These are phyloP conservation scores for Vanderwaltozyma tropicalis DNA, from an alignment of 805 yeast species.

Conservation along the genomic window DNA sequence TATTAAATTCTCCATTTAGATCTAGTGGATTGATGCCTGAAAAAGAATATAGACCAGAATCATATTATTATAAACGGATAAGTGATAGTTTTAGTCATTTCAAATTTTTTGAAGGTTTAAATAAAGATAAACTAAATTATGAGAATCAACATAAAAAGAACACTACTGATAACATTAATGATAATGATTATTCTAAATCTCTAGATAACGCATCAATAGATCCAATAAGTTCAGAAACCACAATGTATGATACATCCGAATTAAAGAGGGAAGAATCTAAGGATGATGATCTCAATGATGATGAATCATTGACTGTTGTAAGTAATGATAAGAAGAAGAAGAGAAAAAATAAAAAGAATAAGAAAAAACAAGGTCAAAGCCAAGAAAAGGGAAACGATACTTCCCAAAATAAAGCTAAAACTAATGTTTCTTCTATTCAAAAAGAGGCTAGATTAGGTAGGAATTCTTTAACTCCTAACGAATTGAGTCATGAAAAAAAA, in stretches of 20 bases:
- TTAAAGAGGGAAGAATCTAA: no score
- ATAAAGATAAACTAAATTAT: no score
- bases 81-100: slow-evolving; percentile 1
- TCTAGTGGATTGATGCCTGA: slow-evolving; percentile 27
- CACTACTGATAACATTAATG: neutral
- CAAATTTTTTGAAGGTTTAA: slow-evolving; percentile 1
- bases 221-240: neutral
- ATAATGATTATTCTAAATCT: slow-evolving; percentile 1
- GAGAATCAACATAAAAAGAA: no score
- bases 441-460: no score
- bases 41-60: slow-evolving; percentile 5
- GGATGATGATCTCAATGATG: neutral
- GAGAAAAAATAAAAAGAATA: slow-evolving; percentile 62
- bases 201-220: slow-evolving; percentile 3
- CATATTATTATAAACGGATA: neutral
- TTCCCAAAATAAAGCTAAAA: neutral
- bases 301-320: slow-evolving; percentile 1
- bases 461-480: neutral
- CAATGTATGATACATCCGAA: neutral
- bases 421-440: neutral
- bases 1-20: slow-evolving; percentile 24
- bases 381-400: neutral
- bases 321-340: slow-evolving; percentile 30
- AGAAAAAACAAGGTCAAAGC: slow-evolving; percentile 55
- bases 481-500: slow-evolving; percentile 18